phyloP scores from a whole-genome alignment of 1,284 basidiomycete species.

The Ceratobasidium sp. region DNA sequence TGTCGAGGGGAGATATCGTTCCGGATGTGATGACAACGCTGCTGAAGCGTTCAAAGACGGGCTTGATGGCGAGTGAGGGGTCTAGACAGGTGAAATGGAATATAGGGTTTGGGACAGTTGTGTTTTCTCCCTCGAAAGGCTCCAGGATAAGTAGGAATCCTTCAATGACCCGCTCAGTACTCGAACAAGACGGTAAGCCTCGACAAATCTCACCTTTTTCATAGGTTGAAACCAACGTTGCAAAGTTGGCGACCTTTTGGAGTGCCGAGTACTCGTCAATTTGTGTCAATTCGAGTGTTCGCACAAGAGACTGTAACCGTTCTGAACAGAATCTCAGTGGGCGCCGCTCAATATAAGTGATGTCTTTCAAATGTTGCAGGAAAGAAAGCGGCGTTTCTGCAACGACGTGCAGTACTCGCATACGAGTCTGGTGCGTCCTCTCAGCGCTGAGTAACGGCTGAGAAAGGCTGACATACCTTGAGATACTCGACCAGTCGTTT shows the following conservation, averaged over 20 bases:
- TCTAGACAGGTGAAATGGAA: conserved; percentile 99
- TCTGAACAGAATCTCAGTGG: conserved; percentile 98
- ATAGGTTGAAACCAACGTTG: conserved; percentile 96
- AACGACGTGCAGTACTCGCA: conserved; percentile 98
- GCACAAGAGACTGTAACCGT: conserved; percentile 89
- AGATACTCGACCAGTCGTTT: conserved; percentile 99
- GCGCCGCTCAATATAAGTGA: conserved; percentile 96
- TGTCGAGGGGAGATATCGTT: conserved; percentile 97
- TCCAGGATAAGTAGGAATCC: conserved; percentile 97
- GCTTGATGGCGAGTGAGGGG: conserved; percentile 96
- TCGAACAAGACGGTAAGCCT: conserved; percentile 27
- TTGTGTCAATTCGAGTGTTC: conserved; percentile 88
- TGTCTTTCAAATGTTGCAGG: conserved; percentile 97
- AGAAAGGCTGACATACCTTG: conserved; percentile 65
- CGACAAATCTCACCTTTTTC: conserved; percentile 75
- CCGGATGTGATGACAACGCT: conserved; percentile 99
- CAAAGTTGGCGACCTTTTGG: conserved; percentile 96
- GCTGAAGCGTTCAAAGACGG: conserved; percentile 97
- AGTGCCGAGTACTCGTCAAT: conserved; percentile 91
- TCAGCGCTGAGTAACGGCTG: conserved; percentile 10
- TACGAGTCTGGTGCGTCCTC: conserved; percentile 73
- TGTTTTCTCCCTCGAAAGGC: conserved; percentile 98
- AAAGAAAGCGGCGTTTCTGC: conserved; percentile 99
- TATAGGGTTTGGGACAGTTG: conserved; percentile 97
- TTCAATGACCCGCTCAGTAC: conserved; percentile 51